Base-by-base conservation (phyloP, 441 rosid species). In the Pelargonium australe region DNA sequence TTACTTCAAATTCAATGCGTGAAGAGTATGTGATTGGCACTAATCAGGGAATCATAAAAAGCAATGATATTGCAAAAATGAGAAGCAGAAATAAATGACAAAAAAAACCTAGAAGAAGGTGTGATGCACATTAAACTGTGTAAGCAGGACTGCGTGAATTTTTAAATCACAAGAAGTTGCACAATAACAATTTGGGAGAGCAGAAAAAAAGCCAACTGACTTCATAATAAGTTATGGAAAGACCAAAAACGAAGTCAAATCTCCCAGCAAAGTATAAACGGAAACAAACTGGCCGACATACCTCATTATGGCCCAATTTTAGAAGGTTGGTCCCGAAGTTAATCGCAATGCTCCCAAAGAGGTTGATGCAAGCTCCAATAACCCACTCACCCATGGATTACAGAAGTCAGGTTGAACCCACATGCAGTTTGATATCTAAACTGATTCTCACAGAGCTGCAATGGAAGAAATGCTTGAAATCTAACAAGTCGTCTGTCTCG, bases 301-400 rank as follows among this genome's bases (percentile, higher is more conserved):
- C 99, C 96, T 95, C 94, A 75, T 82, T 86, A 74, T 95, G 99
- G 62, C 99, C 99, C 77, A 95, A 78, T 84, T 95, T 95, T 69
- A 95, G 96, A 81, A 95, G 99, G 71, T 95, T 95, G 37, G 99
- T 95, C 68, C 99, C 99, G 62, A 95, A 91, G 81, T 95, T 95
- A 73, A 95, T 95, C 80, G 97, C 97, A 79, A 95, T 89, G 75
- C 99, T 95, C 70, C 99, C 99, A 68, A 95, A 77, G 65, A 95
- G 83, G 73, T 91, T 95, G 75, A 95, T 95, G 81, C 86, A 83
- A 79, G 99, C 99, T 86, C 97, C 99, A 70, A 95, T 82, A 72
- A 95, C 78, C 99, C 99, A 95, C 77, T 91, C 97, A 79, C 97
- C 96, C 99, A 95, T 95, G 76, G 79, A 80, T 80, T 76, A 77